Evolutionary conservation across 176 grass and related monocot species (phyloP), one percentile per base, ranked within the genome.

Genomic region (Aegilops sharonensis): DNA sequence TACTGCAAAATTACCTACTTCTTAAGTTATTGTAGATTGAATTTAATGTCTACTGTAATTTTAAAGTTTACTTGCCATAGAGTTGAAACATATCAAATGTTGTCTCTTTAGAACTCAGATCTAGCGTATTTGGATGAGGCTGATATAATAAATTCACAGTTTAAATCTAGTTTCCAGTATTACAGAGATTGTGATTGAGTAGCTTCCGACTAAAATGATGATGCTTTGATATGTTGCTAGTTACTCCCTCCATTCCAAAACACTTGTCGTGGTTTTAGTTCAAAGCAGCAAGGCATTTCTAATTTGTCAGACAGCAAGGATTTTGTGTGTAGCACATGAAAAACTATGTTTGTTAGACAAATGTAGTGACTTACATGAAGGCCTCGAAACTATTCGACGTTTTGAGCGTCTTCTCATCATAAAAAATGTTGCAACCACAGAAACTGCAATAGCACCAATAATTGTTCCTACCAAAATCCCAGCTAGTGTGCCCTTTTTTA

Each of bases 401-500:
- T 79, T 92, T 72, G 56, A 76, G 68, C 45, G 80, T 66, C 43
- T 93, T 87, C 84, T 95, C 86, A 93, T 95, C 79, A 98, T 85
- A 83, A 95, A 85, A 88, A 95, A 24, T 23, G 97, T 98, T 70
- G 85, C 61, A 45, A 87, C 43, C 75, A 87, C 84, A 77, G 94
- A 92, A 30, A 88, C 5, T 87, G 76, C 84, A 85, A 87, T 67
- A 66, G 90, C 92, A 92, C 70, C 86, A 84, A 54, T 25, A 68
- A 88, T 75, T 61, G 85, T 35, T 25, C 90, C 92, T 69, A 36
- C 80, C 74, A 94, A 78, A 83, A 95, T 94, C 9, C 90, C 90
- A 35, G 77, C 93, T 74, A 98, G 82, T 79, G 87, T 83, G 24
- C 94, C 48, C 71, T 34, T 92, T 72, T 79, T 98, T 86, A 98